phyloP scores from a whole-genome alignment of 139 green algal genomes.

The Coccomyxa sp. region DNA sequence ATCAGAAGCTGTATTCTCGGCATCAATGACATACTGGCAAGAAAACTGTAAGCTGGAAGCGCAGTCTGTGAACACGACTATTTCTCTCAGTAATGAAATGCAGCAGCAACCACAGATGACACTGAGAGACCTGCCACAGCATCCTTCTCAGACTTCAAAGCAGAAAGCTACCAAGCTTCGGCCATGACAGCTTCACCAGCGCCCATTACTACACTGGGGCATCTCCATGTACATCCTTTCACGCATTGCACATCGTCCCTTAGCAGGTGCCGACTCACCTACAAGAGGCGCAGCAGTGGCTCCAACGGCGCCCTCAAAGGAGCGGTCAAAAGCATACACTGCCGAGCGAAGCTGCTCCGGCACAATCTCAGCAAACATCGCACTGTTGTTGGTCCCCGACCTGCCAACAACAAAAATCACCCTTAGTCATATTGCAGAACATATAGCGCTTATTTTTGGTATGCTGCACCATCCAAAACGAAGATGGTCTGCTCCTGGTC shows the following conservation, averaged over 20 bases:
- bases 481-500: background rate
- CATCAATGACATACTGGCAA: no score
- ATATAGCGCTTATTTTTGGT: background rate
- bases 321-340: conserved; percentile 83
- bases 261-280: conserved; percentile 5
- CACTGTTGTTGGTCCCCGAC: conserved; percentile 68
- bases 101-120: no score
- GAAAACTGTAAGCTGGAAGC: no score
- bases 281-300: conserved; percentile 57
- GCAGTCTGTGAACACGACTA: no score
- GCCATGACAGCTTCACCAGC: no score
- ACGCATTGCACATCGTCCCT: background rate
- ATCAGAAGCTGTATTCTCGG: no score
- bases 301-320: conserved; percentile 56
- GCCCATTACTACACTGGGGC: no score
- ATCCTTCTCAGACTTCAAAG: no score
- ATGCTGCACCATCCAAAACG: no score
- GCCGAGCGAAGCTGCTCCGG: conserved; percentile 57
- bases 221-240: background rate
- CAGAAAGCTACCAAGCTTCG: background rate
- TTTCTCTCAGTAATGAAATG: no score
- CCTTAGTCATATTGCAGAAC: background rate
- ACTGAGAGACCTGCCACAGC: no score
- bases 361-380: conserved; percentile 85
- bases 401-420: conserved; percentile 8